These are phyloP conservation scores for Clonostachys rhizophaga DNA, from an alignment of 2,329 filamentous ascomycete species.

Conservation along the genomic window DNA sequence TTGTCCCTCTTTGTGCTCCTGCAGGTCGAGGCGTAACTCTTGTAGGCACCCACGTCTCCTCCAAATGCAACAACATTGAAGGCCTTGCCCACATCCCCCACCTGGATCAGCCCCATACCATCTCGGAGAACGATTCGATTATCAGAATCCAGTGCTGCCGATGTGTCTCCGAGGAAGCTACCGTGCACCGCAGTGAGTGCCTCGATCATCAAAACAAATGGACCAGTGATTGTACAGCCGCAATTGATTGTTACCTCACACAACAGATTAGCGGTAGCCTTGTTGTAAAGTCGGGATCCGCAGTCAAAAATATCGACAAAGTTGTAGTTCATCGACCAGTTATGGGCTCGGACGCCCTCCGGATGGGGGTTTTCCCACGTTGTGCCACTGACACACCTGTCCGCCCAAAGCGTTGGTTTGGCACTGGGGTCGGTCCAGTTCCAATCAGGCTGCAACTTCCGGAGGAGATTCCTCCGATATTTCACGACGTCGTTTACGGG, in stretches of 20 bases:
- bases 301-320: background rate
- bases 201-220: background rate
- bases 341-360: slow-evolving; percentile 1
- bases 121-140: background rate
- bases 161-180: background rate
- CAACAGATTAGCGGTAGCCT: background rate
- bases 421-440: slow-evolving; percentile 1
- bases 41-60: background rate
- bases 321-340: slow-evolving; percentile 4
- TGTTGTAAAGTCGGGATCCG: background rate
- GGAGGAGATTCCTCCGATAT: slow-evolving; percentile 3
- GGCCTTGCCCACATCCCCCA: slow-evolving; percentile 1
- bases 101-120: slow-evolving; percentile 2
- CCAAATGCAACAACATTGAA: slow-evolving; percentile 3
- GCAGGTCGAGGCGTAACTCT: background rate
- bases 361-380: slow-evolving; percentile 2
- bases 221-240: background rate
- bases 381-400: slow-evolving; percentile 5
- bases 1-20: background rate
- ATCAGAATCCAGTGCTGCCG: background rate
- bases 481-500: background rate
- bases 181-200: background rate
- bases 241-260: background rate
- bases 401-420: slow-evolving; percentile 3
- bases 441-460: slow-evolving; percentile 2